Conservation (phyloP, 257 asterid genomes). For the Fraxinus quadrangulata region DNA sequence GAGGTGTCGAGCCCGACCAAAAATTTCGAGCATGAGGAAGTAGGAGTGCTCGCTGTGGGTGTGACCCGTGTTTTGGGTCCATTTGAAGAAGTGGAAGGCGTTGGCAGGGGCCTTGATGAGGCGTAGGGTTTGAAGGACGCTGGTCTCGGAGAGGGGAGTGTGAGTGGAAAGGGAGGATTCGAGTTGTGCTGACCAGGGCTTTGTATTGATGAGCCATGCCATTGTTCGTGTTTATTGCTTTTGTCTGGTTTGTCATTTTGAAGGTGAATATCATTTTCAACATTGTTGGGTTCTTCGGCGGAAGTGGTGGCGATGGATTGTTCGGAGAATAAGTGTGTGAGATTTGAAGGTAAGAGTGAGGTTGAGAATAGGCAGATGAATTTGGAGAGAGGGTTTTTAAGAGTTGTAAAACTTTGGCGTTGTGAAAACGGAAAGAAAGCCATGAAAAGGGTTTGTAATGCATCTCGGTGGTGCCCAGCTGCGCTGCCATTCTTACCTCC, state of each 20-base stretch:
- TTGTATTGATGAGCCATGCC: constrained; percentile 58
- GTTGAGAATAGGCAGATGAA: constrained; percentile 31
- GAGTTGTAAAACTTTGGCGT: constrained; percentile 2
- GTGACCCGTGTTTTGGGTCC: constrained; percentile 59
- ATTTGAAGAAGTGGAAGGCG: constrained; percentile 71
- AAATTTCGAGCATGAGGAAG: constrained; percentile 65
- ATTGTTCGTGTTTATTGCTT: constrained; percentile 50
- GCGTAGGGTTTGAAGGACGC: constrained; percentile 71
- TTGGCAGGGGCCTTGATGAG: constrained; percentile 53
- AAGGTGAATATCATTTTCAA: constrained; percentile 10
- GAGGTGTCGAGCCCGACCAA: constrained; percentile 61
- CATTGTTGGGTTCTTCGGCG: neutral
- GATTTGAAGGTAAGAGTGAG: constrained; percentile 42
- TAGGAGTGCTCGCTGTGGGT: constrained; percentile 59
- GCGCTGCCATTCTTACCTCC: neutral
- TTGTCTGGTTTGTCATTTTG: constrained; percentile 35
- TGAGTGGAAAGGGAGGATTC: constrained; percentile 53
- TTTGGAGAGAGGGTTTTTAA: constrained; percentile 15
- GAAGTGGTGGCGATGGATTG: constrained; percentile 20
- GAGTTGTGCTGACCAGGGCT: constrained; percentile 62
- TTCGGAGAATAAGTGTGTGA: constrained; percentile 35
- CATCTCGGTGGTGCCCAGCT: neutral
- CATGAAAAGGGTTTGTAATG: neutral
- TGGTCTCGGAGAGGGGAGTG: constrained; percentile 64
- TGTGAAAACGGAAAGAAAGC: neutral